These are phyloP conservation scores for Lactarius trivialis DNA, from an alignment of 768 basidiomycete species.

Conservation along the genomic window DNA sequence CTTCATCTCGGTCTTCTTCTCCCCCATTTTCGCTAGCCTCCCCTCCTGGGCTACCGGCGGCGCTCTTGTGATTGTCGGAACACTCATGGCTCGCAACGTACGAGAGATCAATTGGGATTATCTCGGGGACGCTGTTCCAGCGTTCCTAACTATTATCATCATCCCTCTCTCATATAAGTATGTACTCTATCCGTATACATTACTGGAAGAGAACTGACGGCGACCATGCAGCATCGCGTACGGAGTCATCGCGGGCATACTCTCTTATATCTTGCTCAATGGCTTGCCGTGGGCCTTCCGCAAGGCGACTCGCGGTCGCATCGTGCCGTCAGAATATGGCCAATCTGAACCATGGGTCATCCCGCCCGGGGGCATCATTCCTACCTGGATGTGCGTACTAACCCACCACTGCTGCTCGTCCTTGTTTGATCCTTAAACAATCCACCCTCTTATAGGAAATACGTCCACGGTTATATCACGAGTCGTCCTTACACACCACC, in stretches of 20 bases:
- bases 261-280: slow-evolving; percentile 67
- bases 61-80: slow-evolving; percentile 77
- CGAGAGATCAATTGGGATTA: slow-evolving; percentile 88
- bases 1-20: slow-evolving; percentile 81
- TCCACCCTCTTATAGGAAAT: slow-evolving; percentile 5
- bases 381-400: slow-evolving; percentile 58
- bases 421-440: background rate
- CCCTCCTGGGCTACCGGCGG: slow-evolving; percentile 85
- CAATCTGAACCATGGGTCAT: slow-evolving; percentile 61
- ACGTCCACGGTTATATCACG: background rate
- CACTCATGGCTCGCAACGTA: slow-evolving; percentile 79
- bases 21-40: slow-evolving; percentile 83
- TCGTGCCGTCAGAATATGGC: slow-evolving; percentile 59
- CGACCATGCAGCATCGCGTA: slow-evolving; percentile 63
- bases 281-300: slow-evolving; percentile 53
- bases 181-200: slow-evolving; percentile 23
- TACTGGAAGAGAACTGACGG: slow-evolving; percentile 6
- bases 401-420: background rate
- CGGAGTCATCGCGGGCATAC: slow-evolving; percentile 75
- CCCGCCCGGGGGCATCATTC: slow-evolving; percentile 64
- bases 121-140: slow-evolving; percentile 76
- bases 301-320: slow-evolving; percentile 46
- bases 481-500: background rate
- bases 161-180: slow-evolving; percentile 78
- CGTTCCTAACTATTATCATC: slow-evolving; percentile 74